Percentiles rank a stretch among this genome's conserved stretches.
These are phyloP conservation scores for Papiliotrema flavescens DNA, from an alignment of 1,284 basidiomycete species.

Conservation along the genomic window DNA sequence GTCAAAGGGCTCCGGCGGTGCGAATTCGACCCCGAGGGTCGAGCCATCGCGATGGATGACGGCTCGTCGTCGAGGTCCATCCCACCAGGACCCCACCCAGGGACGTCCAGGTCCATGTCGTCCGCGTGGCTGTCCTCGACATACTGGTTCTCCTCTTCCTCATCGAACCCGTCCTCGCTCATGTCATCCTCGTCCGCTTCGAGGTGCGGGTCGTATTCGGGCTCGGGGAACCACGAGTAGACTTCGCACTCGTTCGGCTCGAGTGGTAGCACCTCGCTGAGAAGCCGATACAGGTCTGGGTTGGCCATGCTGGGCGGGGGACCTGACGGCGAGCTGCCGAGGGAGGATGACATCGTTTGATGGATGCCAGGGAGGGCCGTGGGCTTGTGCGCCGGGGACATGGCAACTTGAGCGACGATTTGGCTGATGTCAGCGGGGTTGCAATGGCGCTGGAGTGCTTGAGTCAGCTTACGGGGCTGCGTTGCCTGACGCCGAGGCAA, in stretches of 20 bases:
- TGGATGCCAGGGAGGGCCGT: background rate
- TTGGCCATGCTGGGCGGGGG: slow-evolving; percentile 54
- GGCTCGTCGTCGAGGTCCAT: slow-evolving; percentile 33
- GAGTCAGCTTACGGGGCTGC: slow-evolving; percentile 1
- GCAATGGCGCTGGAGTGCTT: too few species aligned
- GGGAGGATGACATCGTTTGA: background rate
- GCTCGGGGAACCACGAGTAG: slow-evolving; percentile 89
- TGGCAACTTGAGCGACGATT: background rate
- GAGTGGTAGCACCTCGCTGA: slow-evolving; percentile 87
- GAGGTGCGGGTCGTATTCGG: slow-evolving; percentile 88
- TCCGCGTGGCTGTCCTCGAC: slow-evolving; percentile 32
- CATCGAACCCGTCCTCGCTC: slow-evolving; percentile 33
- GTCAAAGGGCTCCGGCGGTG: too few species aligned
- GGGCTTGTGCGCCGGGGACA: background rate
- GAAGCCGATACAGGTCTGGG: slow-evolving; percentile 76
- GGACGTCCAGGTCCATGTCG: slow-evolving; percentile 38
- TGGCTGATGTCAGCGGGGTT: background rate
- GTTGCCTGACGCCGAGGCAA: slow-evolving; percentile 6
- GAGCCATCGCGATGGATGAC: slow-evolving; percentile 1
- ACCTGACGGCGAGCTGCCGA: slow-evolving; percentile 1
- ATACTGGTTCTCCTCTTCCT: too few species aligned
- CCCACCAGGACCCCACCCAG: slow-evolving; percentile 29
- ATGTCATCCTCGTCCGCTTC: slow-evolving; percentile 61
- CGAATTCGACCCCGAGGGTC: too few species aligned
- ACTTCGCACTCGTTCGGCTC: slow-evolving; percentile 79